Evolutionary conservation across 2,329 filamentous ascomycete genomes (phyloP).

Genomic region (Calonectria multiphialidica): DNA sequence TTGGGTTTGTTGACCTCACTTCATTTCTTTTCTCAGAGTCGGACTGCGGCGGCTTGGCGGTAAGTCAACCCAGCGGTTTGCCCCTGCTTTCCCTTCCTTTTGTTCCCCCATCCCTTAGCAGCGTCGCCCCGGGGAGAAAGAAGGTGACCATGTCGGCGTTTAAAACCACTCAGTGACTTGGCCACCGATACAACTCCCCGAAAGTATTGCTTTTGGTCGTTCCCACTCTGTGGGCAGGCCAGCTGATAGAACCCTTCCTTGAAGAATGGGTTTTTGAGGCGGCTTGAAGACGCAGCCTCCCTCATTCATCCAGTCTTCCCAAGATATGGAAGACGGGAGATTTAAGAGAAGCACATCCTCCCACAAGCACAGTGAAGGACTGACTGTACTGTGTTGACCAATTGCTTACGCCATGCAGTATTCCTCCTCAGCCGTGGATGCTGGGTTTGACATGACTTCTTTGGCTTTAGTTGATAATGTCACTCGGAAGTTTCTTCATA

Average conservation of each 20-base stretch:
- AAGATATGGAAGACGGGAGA: conserved; percentile 63
- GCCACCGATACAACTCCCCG: conserved; percentile 78
- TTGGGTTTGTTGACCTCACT: conserved; percentile 85
- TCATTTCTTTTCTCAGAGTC: conserved; percentile 77
- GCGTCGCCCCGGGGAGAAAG: conserved; percentile 59
- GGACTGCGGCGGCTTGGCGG: conserved; percentile 68
- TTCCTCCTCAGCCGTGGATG: conserved; percentile 47
- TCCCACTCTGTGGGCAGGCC: conserved; percentile 39
- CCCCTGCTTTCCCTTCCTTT: conserved; percentile 24
- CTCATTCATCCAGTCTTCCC: conserved; percentile 61
- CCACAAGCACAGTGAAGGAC: conserved; percentile 2
- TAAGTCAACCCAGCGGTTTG: conserved; percentile 45
- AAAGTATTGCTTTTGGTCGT: conserved; percentile 59
- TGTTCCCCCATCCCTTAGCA: conserved; percentile 5
- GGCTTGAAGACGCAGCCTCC: conserved; percentile 50
- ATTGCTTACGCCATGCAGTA: conserved; percentile 51
- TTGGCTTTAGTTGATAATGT: conserved; percentile 41
- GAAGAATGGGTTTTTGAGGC: conserved; percentile 55
- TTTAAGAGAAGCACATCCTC: conserved; percentile 63
- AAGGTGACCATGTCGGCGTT: conserved; percentile 70
- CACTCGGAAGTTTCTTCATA: conserved; percentile 49
- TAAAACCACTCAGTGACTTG: conserved; percentile 63
- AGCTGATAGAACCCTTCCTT: conserved; percentile 52
- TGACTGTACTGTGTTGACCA: conserved; percentile 20
- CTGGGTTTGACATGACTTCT: conserved; percentile 46